These are phyloP conservation scores for Fremontodendron californicum DNA, from an alignment of 345 rosid species.

Conservation along the genomic window DNA sequence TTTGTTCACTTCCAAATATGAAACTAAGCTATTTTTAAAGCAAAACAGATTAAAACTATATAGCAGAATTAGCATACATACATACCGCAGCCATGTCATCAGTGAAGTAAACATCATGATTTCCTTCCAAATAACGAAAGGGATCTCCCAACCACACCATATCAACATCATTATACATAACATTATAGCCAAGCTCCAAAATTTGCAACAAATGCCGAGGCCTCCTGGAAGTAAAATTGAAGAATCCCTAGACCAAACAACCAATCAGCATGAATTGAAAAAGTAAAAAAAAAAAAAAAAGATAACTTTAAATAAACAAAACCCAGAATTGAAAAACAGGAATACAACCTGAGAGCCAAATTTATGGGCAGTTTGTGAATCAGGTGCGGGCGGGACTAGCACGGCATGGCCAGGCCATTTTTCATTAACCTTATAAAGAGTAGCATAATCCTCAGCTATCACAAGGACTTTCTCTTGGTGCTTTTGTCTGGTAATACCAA, in stretches of 20 bases:
- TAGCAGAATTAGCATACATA: conserved; percentile 10
- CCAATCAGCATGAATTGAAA: background rate
- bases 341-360: conserved; percentile 81
- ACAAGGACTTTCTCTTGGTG: conserved; percentile 82
- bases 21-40: too few relatives aligned
- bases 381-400: conserved; percentile 77
- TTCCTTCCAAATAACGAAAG: conserved; percentile 66
- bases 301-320: background rate
- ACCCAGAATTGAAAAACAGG: background rate
- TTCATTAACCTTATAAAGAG: conserved; percentile 68
- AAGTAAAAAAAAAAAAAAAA: too few relatives aligned
- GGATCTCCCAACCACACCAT: conserved; percentile 98
- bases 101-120: conserved; percentile 89
- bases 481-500: conserved; percentile 66
- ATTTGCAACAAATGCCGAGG: conserved; percentile 78
- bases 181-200: conserved; percentile 88
- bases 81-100: conserved; percentile 88
- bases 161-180: conserved; percentile 98
- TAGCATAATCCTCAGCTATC: conserved; percentile 92
- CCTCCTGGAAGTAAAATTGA: conserved; percentile 85
- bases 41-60: too few relatives aligned
- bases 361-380: conserved; percentile 74
- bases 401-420: conserved; percentile 98
- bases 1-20: too few relatives aligned
- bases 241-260: conserved; percentile 62